Evolutionary conservation across 1,284 basidiomycete genomes (phyloP).

Genomic region (Leccinum subfulvum): DNA sequence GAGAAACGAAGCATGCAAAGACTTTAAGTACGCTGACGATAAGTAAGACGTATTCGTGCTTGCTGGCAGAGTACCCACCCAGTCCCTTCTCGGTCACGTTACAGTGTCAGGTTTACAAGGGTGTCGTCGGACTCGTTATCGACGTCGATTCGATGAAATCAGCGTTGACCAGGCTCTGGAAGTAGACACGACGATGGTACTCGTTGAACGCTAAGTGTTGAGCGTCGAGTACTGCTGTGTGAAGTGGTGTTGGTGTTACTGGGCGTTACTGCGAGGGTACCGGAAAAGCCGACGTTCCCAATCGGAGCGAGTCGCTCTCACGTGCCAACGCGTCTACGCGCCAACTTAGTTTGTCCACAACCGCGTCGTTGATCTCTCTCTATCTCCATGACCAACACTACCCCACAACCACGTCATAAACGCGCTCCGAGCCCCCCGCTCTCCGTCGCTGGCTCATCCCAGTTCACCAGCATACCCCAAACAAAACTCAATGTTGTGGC

Average conservation of each 20-base stretch:
- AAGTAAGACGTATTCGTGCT: not conserved
- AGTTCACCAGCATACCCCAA: slow-evolving; percentile 36
- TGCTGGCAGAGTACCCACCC: slow-evolving; percentile 17
- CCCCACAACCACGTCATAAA: slow-evolving; percentile 33
- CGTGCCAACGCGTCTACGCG: slow-evolving; percentile 27
- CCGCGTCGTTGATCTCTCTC: not conserved
- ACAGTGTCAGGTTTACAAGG: not conserved
- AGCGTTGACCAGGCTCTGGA: not conserved
- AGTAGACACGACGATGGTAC: no score
- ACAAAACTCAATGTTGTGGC: slow-evolving; percentile 66
- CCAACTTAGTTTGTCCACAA: slow-evolving; percentile 6
- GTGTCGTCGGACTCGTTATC: not conserved
- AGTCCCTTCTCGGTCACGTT: slow-evolving; percentile 26
- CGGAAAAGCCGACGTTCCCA: slow-evolving; percentile 3
- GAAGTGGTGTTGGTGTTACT: not conserved
- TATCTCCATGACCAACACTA: slow-evolving; percentile 7
- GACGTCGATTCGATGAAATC: not conserved
- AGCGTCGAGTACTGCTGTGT: not conserved
- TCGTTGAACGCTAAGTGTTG: no score
- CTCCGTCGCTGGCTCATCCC: slow-evolving; percentile 38
- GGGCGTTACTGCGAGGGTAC: not conserved
- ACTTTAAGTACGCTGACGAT: not conserved
- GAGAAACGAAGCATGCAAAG: slow-evolving; percentile 15
- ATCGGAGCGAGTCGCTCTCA: slow-evolving; percentile 15
- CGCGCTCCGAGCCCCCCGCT: slow-evolving; percentile 42